Evolutionary conservation across 2,329 filamentous ascomycete genomes (phyloP), one percentile per base, ranked within the genome.

Genomic region (Sporothrix sp.): DNA sequence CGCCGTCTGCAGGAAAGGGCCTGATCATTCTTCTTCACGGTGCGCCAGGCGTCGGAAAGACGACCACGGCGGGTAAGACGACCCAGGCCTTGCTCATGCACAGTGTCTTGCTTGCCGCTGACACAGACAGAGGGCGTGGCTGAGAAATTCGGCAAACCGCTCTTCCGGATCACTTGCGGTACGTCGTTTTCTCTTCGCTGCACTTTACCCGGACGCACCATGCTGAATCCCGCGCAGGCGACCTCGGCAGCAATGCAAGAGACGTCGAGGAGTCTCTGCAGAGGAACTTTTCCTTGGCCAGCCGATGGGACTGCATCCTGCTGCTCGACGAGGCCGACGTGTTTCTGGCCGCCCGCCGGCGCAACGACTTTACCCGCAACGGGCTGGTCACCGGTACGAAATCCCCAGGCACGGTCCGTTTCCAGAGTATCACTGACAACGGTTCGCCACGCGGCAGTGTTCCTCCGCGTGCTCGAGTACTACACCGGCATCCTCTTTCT

Each of bases 271-370:
- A 50, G 2, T 58, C 59, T 3, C 42, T 62, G 0, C 35, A 46
- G 0, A 39, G 11, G 5, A 58, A 53, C 16, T 59, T 59, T 37
- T 50, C 54, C 2, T 32, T 55, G n/a, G 60, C 60, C 0, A 55
- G 58, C 39, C 57, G 47, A 25, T 64, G 61, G 61, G 58, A 54
- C 1, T 60, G 58, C 11, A 58, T 65, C 4, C 49, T 65, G 2
- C 54, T 65, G 0, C 56, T 65, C 3, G 63, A 65, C 25, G 62
- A 65, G 27, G 40, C 40, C 13, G 40, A 44, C 10, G 40, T 44
- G 2, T 44, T 44, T 18, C 40, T 44, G 20, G 40, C 33, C 7
- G 25, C 44, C 30, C 18, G 55, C 4, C 28, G 30, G 4, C 45
- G 43, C 11, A 30, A 47, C 6, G 43, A 58, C 16, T 35, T 57